Base-by-base conservation (phyloP, 805 yeast species). In the Hanseniaspora meyeri region DNA sequence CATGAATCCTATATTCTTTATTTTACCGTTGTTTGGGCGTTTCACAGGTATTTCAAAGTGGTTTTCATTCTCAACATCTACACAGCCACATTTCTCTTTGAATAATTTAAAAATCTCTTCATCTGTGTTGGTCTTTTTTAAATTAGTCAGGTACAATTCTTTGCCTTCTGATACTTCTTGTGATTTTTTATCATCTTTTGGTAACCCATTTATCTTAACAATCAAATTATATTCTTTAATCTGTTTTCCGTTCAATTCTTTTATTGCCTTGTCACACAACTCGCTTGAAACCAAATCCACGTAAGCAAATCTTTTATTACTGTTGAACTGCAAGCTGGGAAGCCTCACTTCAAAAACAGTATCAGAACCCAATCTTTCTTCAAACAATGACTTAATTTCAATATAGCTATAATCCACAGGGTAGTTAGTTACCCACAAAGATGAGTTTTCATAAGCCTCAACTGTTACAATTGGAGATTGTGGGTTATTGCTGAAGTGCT, bases 351-450 rank as follows among this genome's bases (percentile, higher is more conserved):
- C 75, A 1, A 78, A 59, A 3, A 81, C 64, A 1, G 68, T 59
- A 32, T 53, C 38, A 2, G 61, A 51, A 10, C 58, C 57, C 0
- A 82, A 81, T 43, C 62, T 63, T 2, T 66, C 47, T 0, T 64
- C 57, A 62, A 86, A 81, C 11, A 77, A 20, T 0, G 62, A 59
- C 16, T 62, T 61, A 0, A 87, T 51, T 4, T 73, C 69, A 0
- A 65, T 66, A 27, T 70, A 70, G 0, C 74, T 71, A 58, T 65
- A 76, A 0, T 69, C 62, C 1, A 87, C 83, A 0, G 95, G 89
- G 62, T 77, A 86, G 62, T 87, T 87, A 0, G 90, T 78, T 1
- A 82, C 80, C 83, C 87, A 87, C 0, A 87, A 58, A 0, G 88
- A 83, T 39, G 78, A 70, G 14, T 76, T 70, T 20, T 68, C 63